Base-by-base conservation (phyloP, 805 yeast genomes). In the Lachancea mirantina region DNA sequence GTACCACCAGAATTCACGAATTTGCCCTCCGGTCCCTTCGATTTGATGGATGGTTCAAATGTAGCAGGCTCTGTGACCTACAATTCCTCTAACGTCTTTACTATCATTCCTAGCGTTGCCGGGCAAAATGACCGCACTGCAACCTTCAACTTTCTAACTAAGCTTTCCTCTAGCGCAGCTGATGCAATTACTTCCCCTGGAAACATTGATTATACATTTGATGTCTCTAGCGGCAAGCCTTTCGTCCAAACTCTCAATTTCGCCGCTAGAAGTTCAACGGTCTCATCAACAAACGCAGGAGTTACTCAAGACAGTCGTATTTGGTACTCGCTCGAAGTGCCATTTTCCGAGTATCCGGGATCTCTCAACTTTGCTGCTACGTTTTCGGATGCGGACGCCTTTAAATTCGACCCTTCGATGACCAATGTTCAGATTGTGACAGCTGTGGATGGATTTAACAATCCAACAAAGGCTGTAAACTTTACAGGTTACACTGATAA, bases 291-390 rank as follows among this genome's bases (percentile, higher is more conserved):
- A 5, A 46, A 52, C 28, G 53, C 54, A 29, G 56, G 55, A 14
- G 45, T 46, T 13, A 33, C 32, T 15, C 29, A 34, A 7, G 44
- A 48, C 33, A 44, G 36, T 8, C 45, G 51, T 7, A 52, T 52
- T 4, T 53, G 55, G 49, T 55, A 52, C 35, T 46, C 50, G 3
- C 42, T 50, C 13, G 49, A 51, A 26, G 36, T 55, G 9, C 61
- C 61, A 27, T 14, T 48, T 9, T 24, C 39, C 10, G 35, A 40
- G 15, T 40, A 52, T 16, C 32, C 33, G 8, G 34, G 38, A 8
- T 34, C 50, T 8, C 24, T 50, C 6, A 34, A 38, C 14, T 44
- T 55, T 21, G 40, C 39, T 20, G 44, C 58, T 14, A 30, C 35
- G 2, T 35, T 38, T n/a, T 28, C 32, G 9, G 34, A 28, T 10